Conservation (phyloP, 352 stramenopile genomes). For the Pythium coloratum region DNA sequence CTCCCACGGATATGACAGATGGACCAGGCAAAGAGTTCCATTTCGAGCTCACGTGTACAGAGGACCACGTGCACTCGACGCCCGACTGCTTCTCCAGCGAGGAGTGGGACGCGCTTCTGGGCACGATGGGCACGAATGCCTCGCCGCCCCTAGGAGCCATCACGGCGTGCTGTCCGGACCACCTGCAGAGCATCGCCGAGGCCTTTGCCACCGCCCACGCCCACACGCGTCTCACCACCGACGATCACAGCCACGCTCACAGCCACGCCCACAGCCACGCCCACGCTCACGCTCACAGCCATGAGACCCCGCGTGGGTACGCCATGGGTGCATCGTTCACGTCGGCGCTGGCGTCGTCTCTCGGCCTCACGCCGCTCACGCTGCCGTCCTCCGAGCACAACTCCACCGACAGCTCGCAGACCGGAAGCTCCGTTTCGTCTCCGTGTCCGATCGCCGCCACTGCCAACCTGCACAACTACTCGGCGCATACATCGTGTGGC, state of each 20-base stretch:
- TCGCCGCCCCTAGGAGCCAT: constrained; percentile 19
- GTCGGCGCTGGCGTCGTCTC: background rate
- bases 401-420: constrained; percentile 3
- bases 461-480: constrained; percentile 54
- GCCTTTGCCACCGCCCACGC: constrained; percentile 12
- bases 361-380: constrained; percentile 2
- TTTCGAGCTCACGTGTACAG: constrained; percentile 56
- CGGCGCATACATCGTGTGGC: constrained; percentile 62
- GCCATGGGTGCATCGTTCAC: constrained; percentile 5
- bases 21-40: constrained; percentile 27
- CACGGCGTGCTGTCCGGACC: constrained; percentile 17
- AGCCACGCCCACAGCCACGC: background rate
- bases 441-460: constrained; percentile 27
- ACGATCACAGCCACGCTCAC: constrained; percentile 8
- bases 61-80: constrained; percentile 58
- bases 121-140: constrained; percentile 8
- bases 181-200: constrained; percentile 22
- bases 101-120: constrained; percentile 40
- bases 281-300: background rate
- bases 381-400: background rate
- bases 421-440: background rate
- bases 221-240: background rate
- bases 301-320: constrained; percentile 1
- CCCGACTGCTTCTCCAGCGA: constrained; percentile 47
- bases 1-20: constrained; percentile 20